These are phyloP conservation scores for Panaeolus cyanescens DNA, from an alignment of 768 basidiomycete species.

Conservation along the genomic window DNA sequence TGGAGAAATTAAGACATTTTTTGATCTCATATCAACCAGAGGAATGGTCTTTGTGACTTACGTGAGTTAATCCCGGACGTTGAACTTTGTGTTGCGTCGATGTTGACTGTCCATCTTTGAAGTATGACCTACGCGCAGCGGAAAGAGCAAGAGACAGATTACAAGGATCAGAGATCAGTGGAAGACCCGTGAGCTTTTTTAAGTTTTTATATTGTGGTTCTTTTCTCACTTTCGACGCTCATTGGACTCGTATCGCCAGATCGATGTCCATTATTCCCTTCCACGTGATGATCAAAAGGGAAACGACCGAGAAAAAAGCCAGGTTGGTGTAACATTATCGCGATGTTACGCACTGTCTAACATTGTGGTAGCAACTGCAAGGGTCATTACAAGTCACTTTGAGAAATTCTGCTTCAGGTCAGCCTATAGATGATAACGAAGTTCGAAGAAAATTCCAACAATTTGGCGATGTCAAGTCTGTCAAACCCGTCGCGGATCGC, in stretches of 20 bases:
- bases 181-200: slow-evolving; percentile 75
- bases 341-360: background rate
- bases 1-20: slow-evolving; percentile 96
- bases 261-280: slow-evolving; percentile 97
- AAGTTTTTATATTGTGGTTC: slow-evolving; percentile 1
- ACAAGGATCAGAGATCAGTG: slow-evolving; percentile 86
- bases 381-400: slow-evolving; percentile 84
- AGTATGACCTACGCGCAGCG: slow-evolving; percentile 94
- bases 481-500: slow-evolving; percentile 66
- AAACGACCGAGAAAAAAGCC: slow-evolving; percentile 78
- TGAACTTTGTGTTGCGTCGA: background rate
- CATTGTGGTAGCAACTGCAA: slow-evolving; percentile 60
- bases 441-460: slow-evolving; percentile 84
- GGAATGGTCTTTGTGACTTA: slow-evolving; percentile 99
- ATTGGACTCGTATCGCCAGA: slow-evolving; percentile 48
- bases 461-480: slow-evolving; percentile 87
- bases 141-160: slow-evolving; percentile 89
- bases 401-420: slow-evolving; percentile 66
- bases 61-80: slow-evolving; percentile 55
- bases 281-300: slow-evolving; percentile 85
- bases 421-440: slow-evolving; percentile 81
- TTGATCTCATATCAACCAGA: slow-evolving; percentile 90
- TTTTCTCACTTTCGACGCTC: background rate
- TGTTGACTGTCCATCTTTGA: slow-evolving; percentile 19
- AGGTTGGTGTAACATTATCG: slow-evolving; percentile 46